Conservation (phyloP, 257 asterid species). For the Prunella vulgaris region DNA sequence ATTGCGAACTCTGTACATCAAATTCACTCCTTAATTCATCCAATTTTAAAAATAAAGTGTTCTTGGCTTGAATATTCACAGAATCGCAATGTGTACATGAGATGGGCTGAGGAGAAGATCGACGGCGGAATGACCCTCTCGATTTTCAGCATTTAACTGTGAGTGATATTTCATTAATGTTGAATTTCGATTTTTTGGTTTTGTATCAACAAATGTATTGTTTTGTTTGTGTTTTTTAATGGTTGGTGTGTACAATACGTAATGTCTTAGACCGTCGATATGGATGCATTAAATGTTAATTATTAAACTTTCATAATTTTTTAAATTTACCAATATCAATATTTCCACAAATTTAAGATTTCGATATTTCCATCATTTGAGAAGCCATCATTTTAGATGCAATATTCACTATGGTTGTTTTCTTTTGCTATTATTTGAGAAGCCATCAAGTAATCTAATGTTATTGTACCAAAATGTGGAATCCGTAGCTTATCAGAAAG, state of each 20-base stretch:
- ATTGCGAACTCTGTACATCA: not conserved
- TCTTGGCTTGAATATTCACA: too few species aligned
- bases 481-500: not conserved
- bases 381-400: too few species aligned
- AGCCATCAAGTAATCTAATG: too few species aligned
- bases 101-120: slow-evolving; percentile 52
- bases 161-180: slow-evolving; percentile 50
- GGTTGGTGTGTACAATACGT: too few species aligned
- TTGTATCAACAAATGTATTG: slow-evolving; percentile 29
- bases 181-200: slow-evolving; percentile 55
- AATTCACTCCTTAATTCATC: not conserved
- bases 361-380: too few species aligned
- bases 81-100: slow-evolving; percentile 73
- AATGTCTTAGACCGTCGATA: too few species aligned
- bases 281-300: too few species aligned
- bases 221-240: not conserved
- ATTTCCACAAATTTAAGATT: too few species aligned
- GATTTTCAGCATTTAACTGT: slow-evolving; percentile 78
- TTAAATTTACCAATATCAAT: too few species aligned
- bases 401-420: too few species aligned
- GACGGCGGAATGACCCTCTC: slow-evolving; percentile 72
- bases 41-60: too few species aligned
- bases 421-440: not conserved
- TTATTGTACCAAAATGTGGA: not conserved
- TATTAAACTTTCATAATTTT: too few species aligned